Conservation (phyloP, 2,329 filamentous ascomycete genomes). For the Fusarium floridanum region DNA sequence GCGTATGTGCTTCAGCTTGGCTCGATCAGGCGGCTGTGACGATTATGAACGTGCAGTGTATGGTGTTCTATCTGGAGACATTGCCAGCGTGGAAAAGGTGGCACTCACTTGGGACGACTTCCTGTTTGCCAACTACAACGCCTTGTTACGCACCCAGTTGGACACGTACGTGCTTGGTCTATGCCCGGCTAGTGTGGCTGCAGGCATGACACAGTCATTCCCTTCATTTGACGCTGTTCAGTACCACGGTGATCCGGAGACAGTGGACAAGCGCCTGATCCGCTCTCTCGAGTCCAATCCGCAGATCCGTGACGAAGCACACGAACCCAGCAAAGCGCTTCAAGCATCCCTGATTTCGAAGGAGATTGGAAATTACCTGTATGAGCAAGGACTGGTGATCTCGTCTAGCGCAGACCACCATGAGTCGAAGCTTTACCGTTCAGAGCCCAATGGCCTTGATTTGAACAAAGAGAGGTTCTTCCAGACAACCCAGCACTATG, state of each 20-base stretch:
- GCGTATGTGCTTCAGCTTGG: slow-evolving; percentile 79
- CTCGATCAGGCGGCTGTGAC: slow-evolving; percentile 76
- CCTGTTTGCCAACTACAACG: slow-evolving; percentile 89
- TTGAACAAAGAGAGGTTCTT: slow-evolving; percentile 63
- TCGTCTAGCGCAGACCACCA: slow-evolving; percentile 42
- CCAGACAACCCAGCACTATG: slow-evolving; percentile 69
- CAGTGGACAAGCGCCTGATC: slow-evolving; percentile 70
- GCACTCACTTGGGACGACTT: slow-evolving; percentile 88
- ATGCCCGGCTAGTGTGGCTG: slow-evolving; percentile 65
- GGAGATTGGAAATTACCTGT: slow-evolving; percentile 68
- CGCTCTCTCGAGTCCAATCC: slow-evolving; percentile 69
- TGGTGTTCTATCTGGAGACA: slow-evolving; percentile 88
- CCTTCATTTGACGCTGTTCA: slow-evolving; percentile 74
- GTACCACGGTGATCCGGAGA: slow-evolving; percentile 68
- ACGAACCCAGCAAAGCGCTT: slow-evolving; percentile 77
- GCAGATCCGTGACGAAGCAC: slow-evolving; percentile 69
- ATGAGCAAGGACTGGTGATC: slow-evolving; percentile 66
- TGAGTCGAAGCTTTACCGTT: slow-evolving; percentile 47
- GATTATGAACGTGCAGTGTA: slow-evolving; percentile 92
- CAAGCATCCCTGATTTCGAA: slow-evolving; percentile 81
- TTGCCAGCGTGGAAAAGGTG: slow-evolving; percentile 80
- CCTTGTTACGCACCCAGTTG: slow-evolving; percentile 84
- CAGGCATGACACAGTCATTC: slow-evolving; percentile 69
- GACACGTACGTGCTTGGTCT: slow-evolving; percentile 74
- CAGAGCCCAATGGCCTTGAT: slow-evolving; percentile 45